Base-by-base conservation (phyloP, 139 green algal species). In the Chlamydomonas sphaeroides region DNA sequence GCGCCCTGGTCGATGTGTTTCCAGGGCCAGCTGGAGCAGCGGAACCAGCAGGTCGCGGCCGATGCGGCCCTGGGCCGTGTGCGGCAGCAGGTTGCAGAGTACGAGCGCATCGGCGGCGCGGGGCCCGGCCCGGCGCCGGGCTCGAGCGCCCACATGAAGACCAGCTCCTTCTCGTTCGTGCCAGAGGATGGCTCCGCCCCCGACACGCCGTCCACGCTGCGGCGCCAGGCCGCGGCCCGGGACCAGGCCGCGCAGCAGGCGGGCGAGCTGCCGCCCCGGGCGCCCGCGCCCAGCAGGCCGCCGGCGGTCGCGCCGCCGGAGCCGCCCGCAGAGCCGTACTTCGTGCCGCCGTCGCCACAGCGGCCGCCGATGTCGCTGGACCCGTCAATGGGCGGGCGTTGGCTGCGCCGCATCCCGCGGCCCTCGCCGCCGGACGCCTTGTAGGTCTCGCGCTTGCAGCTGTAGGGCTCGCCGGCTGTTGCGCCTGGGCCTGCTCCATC, bases 41-140 rank as follows among this genome's bases (percentile, higher is more conserved):
- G 75, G 32, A 62, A 48, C 42, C 61, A n/a, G 75, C 76, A 65
- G 21, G 41, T 39, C 32, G 23, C 17, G 65, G 30, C 7, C 8
- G 57, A 80, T 3, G 59, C 42, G 5, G 56, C 65, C 0, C 33
- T 71, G 5, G 69, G 83, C 5, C 65, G 75, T 18, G 83, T 87
- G 32, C 80, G 69, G 59, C 42, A 70, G 56, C 75, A 84, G 83
- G 83, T 87, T 53, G 23, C 51, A 28, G 57, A 86, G 41, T 86
- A 78, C 33, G 81, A 86, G 81, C 81, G 72, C 36, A 1, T 78
- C 53, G 70, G 35, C 0, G 68, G 36, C n/a, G 63, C 51, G 49
- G 49, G 49, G n/a, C n/a, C n/a, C n/a, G n/a, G n/a, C n/a, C n/a
- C n/a, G n/a, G n/a, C n/a, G n/a, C n/a, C n/a, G n/a, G n/a, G n/a